Base-by-base conservation (phyloP, 805 yeast species). In the Wickerhamiella occidentalis region DNA sequence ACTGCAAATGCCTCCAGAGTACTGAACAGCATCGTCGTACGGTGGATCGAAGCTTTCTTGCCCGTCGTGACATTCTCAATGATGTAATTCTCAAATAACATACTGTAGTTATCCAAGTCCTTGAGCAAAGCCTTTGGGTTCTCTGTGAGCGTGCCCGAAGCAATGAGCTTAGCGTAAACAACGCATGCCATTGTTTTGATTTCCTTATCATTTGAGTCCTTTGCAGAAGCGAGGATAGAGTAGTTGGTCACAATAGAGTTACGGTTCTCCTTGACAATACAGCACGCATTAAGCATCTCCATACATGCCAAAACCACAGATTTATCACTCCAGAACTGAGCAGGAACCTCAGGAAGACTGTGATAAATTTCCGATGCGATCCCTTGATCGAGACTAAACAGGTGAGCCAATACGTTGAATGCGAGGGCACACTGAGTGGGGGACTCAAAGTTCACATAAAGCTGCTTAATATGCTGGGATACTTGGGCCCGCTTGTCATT, bases 1-100 rank as follows among this genome's bases (percentile, higher is more conserved):
- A 64, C 61, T 2, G 69, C 67, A 17, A 68, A 60, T 1, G 69
- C 70, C 51, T 68, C 72, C 13, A 64, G 44, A 1, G 66, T 61
- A n/a, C 50, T 51, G 15, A 45, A 53, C 18, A 53, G 42, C n/a
- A 54, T 15, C 3, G 42, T 21, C 2, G 42, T 37, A 7, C 40
- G 35, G 13, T 21, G 18, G 9, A 28, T 26, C 13, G 47, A 37
- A 15, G 28, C 23, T 25, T 15, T 29, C 12, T 3, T 18, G 38
- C 19, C 43, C 1, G 15, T 13, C 11, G 28, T 13, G 15, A 18
- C 29, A 11, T 23, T n/a, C 21, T 37, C 48, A 23, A 55, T 52
- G 7, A 59, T 38, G n/a, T 54, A 53, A 9, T 56, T 55, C 42
- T 62, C 67, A 49, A 65, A 55, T 9, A 55, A 41, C 11, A 50